Percentiles rank a stretch among this genome's conserved stretches.
Evolutionary conservation across 1,139 yeast genomes (phyloP).

Genomic region (Diutina scorzettiae): DNA sequence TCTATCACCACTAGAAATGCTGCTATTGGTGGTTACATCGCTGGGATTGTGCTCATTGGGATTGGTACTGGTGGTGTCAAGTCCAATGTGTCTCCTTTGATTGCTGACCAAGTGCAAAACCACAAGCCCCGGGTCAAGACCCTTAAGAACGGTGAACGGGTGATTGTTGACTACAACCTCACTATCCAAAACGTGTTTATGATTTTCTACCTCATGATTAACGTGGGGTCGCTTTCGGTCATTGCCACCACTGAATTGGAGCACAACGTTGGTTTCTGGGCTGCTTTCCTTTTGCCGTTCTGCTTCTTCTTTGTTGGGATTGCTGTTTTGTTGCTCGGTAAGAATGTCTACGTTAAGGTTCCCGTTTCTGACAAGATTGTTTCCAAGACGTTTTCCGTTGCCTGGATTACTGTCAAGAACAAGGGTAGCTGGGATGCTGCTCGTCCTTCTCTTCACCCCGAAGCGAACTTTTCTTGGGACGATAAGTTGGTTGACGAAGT

Average conservation of each 20-base stretch:
- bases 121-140: slow-evolving; percentile 23
- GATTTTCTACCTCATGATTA: slow-evolving; percentile 33
- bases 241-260: slow-evolving; percentile 33
- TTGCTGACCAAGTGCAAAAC: slow-evolving; percentile 62
- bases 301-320: slow-evolving; percentile 56
- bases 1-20: slow-evolving; percentile 36
- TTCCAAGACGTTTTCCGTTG: slow-evolving; percentile 40
- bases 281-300: slow-evolving; percentile 44
- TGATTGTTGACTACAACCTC: slow-evolving; percentile 28
- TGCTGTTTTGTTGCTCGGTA: slow-evolving; percentile 42
- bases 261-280: slow-evolving; percentile 28
- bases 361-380: slow-evolving; percentile 57
- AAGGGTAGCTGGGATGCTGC: slow-evolving; percentile 42
- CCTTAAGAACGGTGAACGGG: slow-evolving; percentile 26
- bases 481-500: slow-evolving; percentile 57
- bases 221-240: slow-evolving; percentile 29
- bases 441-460: slow-evolving; percentile 39
- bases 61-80: slow-evolving; percentile 77
- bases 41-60: slow-evolving; percentile 58
- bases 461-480: slow-evolving; percentile 38
- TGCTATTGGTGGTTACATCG: slow-evolving; percentile 41
- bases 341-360: slow-evolving; percentile 42
- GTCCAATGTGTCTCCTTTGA: slow-evolving; percentile 64
- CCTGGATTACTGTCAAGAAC: slow-evolving; percentile 34
- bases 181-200: slow-evolving; percentile 31